A percentile compares a stretch with the other conserved stretches of the same genome.
Evolutionary conservation across 106 monocot genomes (phyloP).

Genomic region (Acorus calamus): DNA sequence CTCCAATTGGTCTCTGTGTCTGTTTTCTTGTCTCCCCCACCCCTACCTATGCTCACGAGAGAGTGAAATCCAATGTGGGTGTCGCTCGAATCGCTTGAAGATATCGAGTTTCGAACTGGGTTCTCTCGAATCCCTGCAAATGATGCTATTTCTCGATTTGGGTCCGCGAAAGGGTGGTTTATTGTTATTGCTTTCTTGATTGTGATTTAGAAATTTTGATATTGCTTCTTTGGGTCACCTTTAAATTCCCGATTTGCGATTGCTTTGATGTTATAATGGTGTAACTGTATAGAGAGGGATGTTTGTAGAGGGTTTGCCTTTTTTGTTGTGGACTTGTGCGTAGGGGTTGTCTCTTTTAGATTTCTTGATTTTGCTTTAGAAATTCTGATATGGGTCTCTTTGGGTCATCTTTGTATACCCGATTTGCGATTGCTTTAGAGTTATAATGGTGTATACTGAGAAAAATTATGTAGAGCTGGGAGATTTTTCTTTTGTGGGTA

Average conservation of each 20-base stretch:
- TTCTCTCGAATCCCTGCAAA: neutral
- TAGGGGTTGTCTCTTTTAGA: neutral
- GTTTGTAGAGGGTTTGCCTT: neutral
- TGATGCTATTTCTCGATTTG: too few species aligned
- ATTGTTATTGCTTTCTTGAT: neutral
- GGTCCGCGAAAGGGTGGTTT: neutral
- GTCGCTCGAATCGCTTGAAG: neutral
- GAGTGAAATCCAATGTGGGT: constrained; percentile 1
- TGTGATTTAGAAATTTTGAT: neutral
- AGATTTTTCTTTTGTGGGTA: neutral
- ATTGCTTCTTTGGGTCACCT: neutral
- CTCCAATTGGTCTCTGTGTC: neutral
- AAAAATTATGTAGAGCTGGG: neutral
- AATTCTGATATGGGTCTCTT: neutral
- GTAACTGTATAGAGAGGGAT: neutral
- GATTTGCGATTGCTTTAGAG: neutral
- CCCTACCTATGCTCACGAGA: too few species aligned
- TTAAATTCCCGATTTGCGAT: neutral
- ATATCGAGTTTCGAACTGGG: neutral
- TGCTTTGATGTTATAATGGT: neutral
- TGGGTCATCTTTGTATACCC: neutral
- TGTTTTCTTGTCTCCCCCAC: neutral
- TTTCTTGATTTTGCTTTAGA: constrained; percentile 1
- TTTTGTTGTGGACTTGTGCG: neutral
- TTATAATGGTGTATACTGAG: neutral